Base-by-base conservation (phyloP, 495 filamentous ascomycete genomes). In the Aspergillus affinis region DNA sequence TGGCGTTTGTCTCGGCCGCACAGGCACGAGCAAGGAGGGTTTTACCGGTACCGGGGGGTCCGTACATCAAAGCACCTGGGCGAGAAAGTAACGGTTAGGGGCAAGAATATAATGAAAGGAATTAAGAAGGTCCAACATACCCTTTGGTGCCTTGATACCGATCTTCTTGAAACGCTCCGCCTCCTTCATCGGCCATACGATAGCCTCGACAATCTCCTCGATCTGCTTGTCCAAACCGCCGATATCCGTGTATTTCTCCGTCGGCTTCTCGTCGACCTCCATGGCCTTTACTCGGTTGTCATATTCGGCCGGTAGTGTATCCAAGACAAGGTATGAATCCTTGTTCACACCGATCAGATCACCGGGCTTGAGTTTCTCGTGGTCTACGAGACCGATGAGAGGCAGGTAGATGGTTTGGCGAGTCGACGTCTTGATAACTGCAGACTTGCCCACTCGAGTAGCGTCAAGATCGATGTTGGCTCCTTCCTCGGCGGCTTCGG, bases 171-270 rank as follows among this genome's bases (percentile, higher is more conserved):
- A 99, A 51, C 91, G 84, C 66, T 98, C 95, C 6, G 94, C 92
- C 79, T 98, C 92, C 83, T 98, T 97, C 94, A 99, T 99, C 7
- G 94, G 94, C 95, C 91, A 96, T 51, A 99, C 94, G 27, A 99
- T 93, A 58, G 94, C 94, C 75, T 99, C 94, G n/a, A 99, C 91
- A 46, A 99, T 87, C 78, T 99, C 94, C 72, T 96, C 95, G 71
- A 99, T 99, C 81, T 99, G 94, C 78, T 99, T 99, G 76, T 96
- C 92, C 67, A 99, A 78, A 36, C 94, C 94, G 73, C 94, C 94
- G 20, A 99, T 95, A 81, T 99, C 94, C 62, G 85, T 91, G 80
- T 99, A 99, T 81, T 98, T 97, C 79, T 99, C 94, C 41, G 92
- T 97, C 19, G 94, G 94, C 83, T 99, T 99, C 84, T 99, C 94